Percentiles rank a stretch among this genome's conserved stretches.
Conservation (phyloP, 2,329 filamentous ascomycete species). For the Calonectria honghensis region DNA sequence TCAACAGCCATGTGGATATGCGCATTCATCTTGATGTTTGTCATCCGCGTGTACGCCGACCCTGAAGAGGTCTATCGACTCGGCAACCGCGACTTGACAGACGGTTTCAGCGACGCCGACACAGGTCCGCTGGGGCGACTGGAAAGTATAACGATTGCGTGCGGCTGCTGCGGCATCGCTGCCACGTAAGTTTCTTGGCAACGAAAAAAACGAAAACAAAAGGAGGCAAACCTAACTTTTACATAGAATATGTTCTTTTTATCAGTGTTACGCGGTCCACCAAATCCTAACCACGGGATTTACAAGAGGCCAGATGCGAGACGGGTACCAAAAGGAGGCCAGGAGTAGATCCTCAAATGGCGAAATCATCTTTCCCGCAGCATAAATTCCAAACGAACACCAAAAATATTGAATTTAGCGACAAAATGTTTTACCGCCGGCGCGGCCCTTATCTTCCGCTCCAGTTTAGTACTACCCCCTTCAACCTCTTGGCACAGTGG, state of each 20-base stretch:
- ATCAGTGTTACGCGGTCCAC: neutral
- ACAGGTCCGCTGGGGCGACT: neutral
- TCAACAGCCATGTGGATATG: conserved; percentile 1
- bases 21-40: neutral
- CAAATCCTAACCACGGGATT: neutral
- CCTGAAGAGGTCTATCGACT: neutral
- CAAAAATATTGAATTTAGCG: neutral
- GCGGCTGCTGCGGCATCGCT: neutral
- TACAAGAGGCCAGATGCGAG: neutral
- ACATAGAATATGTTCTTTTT: neutral
- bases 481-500: too few relatives aligned
- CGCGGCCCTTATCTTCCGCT: too few relatives aligned
- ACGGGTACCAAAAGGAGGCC: neutral
- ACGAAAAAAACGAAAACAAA: neutral
- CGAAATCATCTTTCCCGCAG: neutral
- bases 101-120: neutral
- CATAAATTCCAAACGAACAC: neutral
- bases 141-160: neutral
- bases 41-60: neutral
- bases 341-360: neutral
- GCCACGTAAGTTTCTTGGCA: neutral
- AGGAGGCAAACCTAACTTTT: neutral
- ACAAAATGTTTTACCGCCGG: too few relatives aligned
- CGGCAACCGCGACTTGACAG: neutral
- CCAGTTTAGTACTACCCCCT: too few relatives aligned